Evolutionary conservation across 768 basidiomycete genomes (phyloP), one percentile per base, ranked within the genome.

Genomic region (Strobilomyces echinocephalus): DNA sequence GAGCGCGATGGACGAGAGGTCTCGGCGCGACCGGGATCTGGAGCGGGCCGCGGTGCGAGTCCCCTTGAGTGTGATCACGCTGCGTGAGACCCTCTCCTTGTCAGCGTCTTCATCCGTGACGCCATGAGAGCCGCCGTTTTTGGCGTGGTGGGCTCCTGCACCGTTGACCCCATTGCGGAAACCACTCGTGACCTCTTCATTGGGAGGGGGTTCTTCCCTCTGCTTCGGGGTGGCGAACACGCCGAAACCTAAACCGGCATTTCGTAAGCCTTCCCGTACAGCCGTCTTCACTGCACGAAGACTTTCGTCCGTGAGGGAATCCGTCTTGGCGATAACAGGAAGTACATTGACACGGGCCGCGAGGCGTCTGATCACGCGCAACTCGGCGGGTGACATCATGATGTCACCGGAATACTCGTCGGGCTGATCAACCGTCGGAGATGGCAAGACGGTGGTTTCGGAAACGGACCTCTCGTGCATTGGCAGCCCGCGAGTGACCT

Each of bases 301-400:
- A 59, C 80, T 85, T 56, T 83, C 85, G 64, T 93, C 87, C 35
- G 91, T 93, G 55, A 94, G 76, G 36, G 88, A 89, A 69, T 94
- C 91, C 4, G 90, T 77, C 54, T 75, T 85, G 14, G 87, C 86
- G 58, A 94, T 79, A 49, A 93, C 81, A 44, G 91, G 91, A 47
- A 94, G 79, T 18, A 94, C 79, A 63, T 94, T 93, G 54, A 80
- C 79, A 52, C 90, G 84, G 20, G 77, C 76, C 20, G 87, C 78
- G 35, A 94, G 79, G 48, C 91, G 80, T 38, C 80, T 79, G 60
- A 94, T 85, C 60, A 91, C 87, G 47, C 82, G 81, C 59, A 93
- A 78, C 66, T 93, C 89, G 24, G 83, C 79, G 45, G 87, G 86
- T 31, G 85, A 83, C 82, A 93, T 84, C 18, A 82, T 79, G 43